Conservation (phyloP, 306 rosid species). For the Cicer yamashitae region DNA sequence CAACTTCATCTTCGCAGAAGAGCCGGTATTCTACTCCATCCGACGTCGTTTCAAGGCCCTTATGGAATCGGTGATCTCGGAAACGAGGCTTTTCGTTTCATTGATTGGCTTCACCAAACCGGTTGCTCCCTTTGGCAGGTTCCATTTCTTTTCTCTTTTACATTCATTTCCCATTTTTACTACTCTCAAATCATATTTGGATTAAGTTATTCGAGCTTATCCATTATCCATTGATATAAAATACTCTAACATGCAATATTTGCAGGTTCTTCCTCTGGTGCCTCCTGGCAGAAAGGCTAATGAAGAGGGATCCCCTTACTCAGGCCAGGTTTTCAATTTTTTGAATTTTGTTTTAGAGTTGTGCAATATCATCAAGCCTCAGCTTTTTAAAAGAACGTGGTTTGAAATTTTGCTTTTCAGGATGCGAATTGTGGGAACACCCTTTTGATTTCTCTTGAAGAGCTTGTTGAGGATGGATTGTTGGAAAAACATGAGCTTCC, state of each 20-base stretch:
- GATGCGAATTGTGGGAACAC: conserved; percentile 98
- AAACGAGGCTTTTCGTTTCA: conserved; percentile 73
- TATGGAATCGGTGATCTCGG: conserved; percentile 91
- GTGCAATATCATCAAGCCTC: neutral
- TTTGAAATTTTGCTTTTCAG: conserved; percentile 52
- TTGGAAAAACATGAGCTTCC: conserved; percentile 84
- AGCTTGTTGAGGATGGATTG: conserved; percentile 91
- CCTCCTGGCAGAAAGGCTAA: conserved; percentile 93
- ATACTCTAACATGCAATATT: neutral
- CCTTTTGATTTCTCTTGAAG: conserved; percentile 85
- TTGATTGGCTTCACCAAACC: conserved; percentile 81
- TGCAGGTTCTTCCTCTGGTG: conserved; percentile 92
- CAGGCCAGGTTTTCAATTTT: conserved; percentile 49
- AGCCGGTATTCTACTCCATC: conserved; percentile 88
- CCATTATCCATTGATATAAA: too few species aligned
- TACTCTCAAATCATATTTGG: too few species aligned
- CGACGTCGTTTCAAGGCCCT: conserved; percentile 90
- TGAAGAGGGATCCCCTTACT: conserved; percentile 79
- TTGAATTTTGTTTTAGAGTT: neutral
- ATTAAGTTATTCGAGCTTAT: too few species aligned
- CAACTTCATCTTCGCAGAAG: conserved; percentile 62
- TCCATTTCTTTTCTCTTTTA: neutral
- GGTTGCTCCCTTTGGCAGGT: conserved; percentile 96
- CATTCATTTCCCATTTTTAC: too few species aligned
- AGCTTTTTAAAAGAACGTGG: neutral